Evolutionary conservation across 805 yeast species (phyloP), one percentile per base, ranked within the genome.

Genomic region (Pichia paraexigua): DNA sequence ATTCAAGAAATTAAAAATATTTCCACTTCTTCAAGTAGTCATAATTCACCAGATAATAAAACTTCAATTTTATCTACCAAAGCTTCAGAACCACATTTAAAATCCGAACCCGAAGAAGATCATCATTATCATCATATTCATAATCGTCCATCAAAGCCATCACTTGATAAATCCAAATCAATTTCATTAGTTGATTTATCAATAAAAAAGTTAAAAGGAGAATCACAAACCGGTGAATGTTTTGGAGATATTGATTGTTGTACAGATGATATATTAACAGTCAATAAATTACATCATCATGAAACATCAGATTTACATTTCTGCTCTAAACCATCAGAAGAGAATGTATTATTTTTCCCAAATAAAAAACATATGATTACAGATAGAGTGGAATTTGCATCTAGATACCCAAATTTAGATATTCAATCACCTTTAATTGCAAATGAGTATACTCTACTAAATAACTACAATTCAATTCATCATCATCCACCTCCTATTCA

Each of bases 291-390:
- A n/a, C 66, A 62, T 40, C 47, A 41, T 25, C 53, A 46, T n/a
- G 39, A 45, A 6, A 46, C 49, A 3, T 47, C 56, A 10, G 58
- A 61, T 21, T 50, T 69, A 10, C 69, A 67, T 51, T 69, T 64
- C 44, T 66, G 72, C 53, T 63, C 66, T 0, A 53, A 60, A 18
- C 72, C 72, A 20, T 53, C 62, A 10, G 56, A 63, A n/a, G 73
- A 69, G 43, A 67, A 68, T 51, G 45, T 63, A 17, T 37, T 69
- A 32, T 68, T 66, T 46, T 62, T 69, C 50, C 56, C 54, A 47
- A 54, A 62, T 43, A 58, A 59, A 24, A 60, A 58, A 21, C 59
- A 57, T 40, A 54, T 67, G 41, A 56, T 65, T 17, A 59, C 62
- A 6, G 58, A 59, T 9, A 58, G 57, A 40, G 47, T 61, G 6